Percentiles rank a stretch among this genome's conserved stretches.
Conservation (phyloP, 2,329 filamentous ascomycete species). For the Apiospora pterosperma region DNA sequence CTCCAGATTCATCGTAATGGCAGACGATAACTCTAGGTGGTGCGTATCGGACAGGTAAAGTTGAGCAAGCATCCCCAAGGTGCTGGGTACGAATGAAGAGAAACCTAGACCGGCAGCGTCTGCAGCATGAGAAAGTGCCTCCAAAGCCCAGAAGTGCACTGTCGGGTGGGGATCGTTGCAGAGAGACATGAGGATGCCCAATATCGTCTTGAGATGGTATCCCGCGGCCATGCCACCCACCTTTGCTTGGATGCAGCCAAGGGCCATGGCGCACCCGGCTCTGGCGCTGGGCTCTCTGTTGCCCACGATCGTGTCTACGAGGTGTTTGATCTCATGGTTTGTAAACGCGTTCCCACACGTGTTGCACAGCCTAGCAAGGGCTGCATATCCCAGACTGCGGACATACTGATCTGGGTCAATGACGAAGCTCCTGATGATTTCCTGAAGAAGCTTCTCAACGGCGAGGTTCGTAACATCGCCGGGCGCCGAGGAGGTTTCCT, state of each 20-base stretch:
- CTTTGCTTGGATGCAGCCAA: slow-evolving; percentile 91
- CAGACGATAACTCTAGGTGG: slow-evolving; percentile 75
- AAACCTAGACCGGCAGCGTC: slow-evolving; percentile 93
- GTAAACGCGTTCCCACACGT: slow-evolving; percentile 85
- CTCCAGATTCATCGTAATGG: slow-evolving; percentile 87
- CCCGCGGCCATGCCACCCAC: slow-evolving; percentile 97
- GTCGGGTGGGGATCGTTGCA: slow-evolving; percentile 93
- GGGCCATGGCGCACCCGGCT: slow-evolving; percentile 88
- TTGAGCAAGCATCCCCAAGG: slow-evolving; percentile 89
- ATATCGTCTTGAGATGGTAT: slow-evolving; percentile 92
- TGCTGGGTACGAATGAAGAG: slow-evolving; percentile 83
- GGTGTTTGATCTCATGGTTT: slow-evolving; percentile 81
- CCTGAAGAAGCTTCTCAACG: slow-evolving; percentile 82
- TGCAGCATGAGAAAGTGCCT: slow-evolving; percentile 80
- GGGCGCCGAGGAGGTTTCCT: slow-evolving; percentile 68
- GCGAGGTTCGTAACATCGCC: slow-evolving; percentile 72
- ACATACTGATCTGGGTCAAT: slow-evolving; percentile 82
- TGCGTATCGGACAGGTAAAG: slow-evolving; percentile 90
- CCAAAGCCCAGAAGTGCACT: slow-evolving; percentile 95
- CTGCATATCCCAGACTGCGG: slow-evolving; percentile 79
- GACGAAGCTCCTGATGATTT: slow-evolving; percentile 68
- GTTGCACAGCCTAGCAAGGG: slow-evolving; percentile 80
- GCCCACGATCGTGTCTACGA: slow-evolving; percentile 90
- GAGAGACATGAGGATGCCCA: slow-evolving; percentile 97
- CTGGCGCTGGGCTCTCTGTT: slow-evolving; percentile 92